phyloP scores from a whole-genome alignment of 1,284 basidiomycete species.

The Papiliotrema laurentii region DNA sequence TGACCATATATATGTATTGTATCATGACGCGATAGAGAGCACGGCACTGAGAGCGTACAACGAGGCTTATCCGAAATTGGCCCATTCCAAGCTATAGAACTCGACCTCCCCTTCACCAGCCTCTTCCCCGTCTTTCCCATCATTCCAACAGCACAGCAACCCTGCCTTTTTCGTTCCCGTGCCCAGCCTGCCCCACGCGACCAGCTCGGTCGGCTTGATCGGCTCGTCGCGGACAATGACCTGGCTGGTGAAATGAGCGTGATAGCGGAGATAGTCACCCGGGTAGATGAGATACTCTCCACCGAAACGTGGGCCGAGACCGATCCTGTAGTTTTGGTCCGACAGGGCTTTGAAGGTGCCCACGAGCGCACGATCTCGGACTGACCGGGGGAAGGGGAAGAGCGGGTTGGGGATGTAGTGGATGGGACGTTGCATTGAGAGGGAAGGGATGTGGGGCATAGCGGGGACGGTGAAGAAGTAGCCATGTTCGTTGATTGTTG shows the following conservation, averaged over 20 bases:
- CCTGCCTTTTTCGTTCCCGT: constrained; percentile 98
- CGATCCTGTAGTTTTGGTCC: constrained; percentile 50
- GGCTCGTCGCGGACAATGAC: constrained; percentile 61
- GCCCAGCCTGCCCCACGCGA: constrained; percentile 90
- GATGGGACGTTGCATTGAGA: constrained; percentile 12
- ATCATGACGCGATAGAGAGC: background rate
- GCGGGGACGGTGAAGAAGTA: constrained; percentile 30
- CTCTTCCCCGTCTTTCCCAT: constrained; percentile 33
- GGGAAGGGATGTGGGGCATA: constrained; percentile 11
- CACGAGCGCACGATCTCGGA: constrained; percentile 30
- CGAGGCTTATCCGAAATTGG: constrained; percentile 67
- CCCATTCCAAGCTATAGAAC: constrained; percentile 85
- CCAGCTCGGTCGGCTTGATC: constrained; percentile 81
- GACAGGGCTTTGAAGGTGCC: constrained; percentile 31
- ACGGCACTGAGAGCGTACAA: background rate
- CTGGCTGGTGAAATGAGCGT: constrained; percentile 90
- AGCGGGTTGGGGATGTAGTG: constrained; percentile 26
- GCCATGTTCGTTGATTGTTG: background rate
- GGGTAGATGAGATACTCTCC: constrained; percentile 96
- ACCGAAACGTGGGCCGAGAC: constrained; percentile 67
- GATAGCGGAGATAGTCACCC: constrained; percentile 92
- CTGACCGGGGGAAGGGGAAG: constrained; percentile 25
- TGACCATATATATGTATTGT: constrained; percentile 10
- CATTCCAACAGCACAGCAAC: constrained; percentile 81
- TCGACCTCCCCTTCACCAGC: constrained; percentile 55